These are phyloP conservation scores for Corynespora cassiicola DNA, from an alignment of 2,329 filamentous ascomycete species.

Conservation along the genomic window DNA sequence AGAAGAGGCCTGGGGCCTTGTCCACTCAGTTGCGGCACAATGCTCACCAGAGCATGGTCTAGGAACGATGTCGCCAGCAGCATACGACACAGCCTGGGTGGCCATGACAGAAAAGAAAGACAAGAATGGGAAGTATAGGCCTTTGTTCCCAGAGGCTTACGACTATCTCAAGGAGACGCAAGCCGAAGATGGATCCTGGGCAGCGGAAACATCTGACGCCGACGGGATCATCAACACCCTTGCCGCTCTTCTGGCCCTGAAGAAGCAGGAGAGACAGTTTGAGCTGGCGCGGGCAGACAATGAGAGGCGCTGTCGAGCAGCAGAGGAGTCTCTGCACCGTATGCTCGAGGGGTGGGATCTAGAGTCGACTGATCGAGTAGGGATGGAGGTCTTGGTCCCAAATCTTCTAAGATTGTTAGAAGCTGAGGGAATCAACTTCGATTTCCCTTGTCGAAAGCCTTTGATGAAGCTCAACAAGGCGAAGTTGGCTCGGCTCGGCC, in stretches of 20 bases:
- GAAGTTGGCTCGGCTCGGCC: constrained; percentile 7
- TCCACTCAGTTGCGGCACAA: constrained; percentile 14
- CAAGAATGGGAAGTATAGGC: constrained; percentile 12
- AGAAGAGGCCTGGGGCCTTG: constrained; percentile 15
- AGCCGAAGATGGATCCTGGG: constrained; percentile 20
- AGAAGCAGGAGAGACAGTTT: constrained; percentile 7
- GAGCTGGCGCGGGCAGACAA: constrained; percentile 7
- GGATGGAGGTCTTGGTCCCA: constrained; percentile 10
- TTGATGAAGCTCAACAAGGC: constrained; percentile 8
- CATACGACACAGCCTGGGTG: constrained; percentile 46
- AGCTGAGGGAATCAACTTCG: constrained; percentile 8
- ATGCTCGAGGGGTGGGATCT: constrained; percentile 10
- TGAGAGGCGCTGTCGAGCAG: constrained; percentile 7
- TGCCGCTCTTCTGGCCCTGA: constrained; percentile 12
- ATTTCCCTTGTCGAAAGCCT: constrained; percentile 11
- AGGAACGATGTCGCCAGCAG: constrained; percentile 31
- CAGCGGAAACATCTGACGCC: constrained; percentile 11
- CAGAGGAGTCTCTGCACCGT: constrained; percentile 6
- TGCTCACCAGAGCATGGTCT: constrained; percentile 10
- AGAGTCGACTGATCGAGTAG: constrained; percentile 8
- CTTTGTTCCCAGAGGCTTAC: constrained; percentile 44
- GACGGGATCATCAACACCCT: constrained; percentile 17
- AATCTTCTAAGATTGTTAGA: constrained; percentile 10
- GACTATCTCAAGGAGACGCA: constrained; percentile 35
- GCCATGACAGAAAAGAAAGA: constrained; percentile 28